Evolutionary conservation across 345 rosid species (phyloP).

Genomic region (Balakata baccata): DNA sequence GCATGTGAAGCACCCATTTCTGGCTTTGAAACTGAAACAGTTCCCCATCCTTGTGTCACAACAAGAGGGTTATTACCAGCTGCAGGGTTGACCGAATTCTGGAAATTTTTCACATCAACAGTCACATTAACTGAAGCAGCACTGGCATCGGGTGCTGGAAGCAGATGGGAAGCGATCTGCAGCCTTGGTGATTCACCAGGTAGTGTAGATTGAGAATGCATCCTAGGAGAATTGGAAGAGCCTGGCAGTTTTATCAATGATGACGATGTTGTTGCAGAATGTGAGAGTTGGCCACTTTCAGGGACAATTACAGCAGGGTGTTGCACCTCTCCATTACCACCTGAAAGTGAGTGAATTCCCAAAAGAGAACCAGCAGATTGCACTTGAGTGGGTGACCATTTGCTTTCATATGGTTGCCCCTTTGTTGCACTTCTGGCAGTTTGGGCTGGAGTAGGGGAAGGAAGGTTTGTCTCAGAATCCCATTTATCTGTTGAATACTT

Average conservation of each 20-base stretch:
- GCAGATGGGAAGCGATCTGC: conserved; percentile 40
- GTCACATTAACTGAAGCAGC: conserved; percentile 27
- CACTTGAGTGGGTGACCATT: conserved; percentile 61
- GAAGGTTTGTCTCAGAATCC: conserved; percentile 69
- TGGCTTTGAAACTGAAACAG: conserved; percentile 41
- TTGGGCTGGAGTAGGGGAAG: conserved; percentile 89
- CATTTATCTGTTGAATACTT: conserved; percentile 51
- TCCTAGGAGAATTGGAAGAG: conserved; percentile 34
- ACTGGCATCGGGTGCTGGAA: conserved; percentile 13
- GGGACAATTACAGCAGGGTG: conserved; percentile 20
- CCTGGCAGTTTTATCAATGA: conserved; percentile 21
- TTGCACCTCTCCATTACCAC: conserved; percentile 31
- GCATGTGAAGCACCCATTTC: conserved; percentile 35
- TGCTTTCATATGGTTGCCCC: conserved; percentile 48
- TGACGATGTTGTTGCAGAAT: conserved; percentile 25
- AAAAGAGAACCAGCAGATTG: conserved; percentile 37
- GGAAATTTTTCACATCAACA: conserved; percentile 45
- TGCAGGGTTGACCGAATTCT: conserved; percentile 44
- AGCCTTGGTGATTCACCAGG: conserved; percentile 34
- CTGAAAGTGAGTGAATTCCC: conserved; percentile 28
- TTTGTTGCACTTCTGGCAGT: conserved; percentile 34
- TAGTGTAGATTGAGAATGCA: conserved; percentile 31
- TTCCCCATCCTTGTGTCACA: conserved; percentile 42
- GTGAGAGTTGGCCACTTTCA: conserved; percentile 26
- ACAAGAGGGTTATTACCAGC: conserved; percentile 30